Conservation (phyloP, 371 early-diverging fungal species). For the Mortierella polycephala region DNA sequence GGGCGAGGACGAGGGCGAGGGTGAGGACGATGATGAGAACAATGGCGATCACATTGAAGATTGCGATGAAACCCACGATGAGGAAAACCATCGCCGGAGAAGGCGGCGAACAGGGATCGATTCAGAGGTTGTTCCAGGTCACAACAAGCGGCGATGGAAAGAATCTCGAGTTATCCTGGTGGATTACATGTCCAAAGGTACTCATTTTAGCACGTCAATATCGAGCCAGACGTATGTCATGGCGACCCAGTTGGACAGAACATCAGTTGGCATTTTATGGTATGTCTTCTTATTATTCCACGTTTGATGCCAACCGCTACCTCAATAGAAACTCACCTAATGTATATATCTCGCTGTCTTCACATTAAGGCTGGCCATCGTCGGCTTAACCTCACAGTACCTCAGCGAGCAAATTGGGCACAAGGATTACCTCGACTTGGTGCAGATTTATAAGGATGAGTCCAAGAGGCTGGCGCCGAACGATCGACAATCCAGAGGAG, state of each 20-base stretch:
- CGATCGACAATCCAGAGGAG: background rate
- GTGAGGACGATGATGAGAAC: constrained; percentile 8
- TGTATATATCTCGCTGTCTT: background rate
- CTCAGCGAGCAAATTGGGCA: constrained; percentile 72
- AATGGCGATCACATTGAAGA: constrained; percentile 8
- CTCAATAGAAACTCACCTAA: background rate
- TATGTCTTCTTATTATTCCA: constrained; percentile 1
- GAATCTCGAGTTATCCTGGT: constrained; percentile 27
- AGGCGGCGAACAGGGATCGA: constrained; percentile 43
- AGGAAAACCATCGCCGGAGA: constrained; percentile 21
- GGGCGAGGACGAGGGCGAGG: constrained; percentile 15
- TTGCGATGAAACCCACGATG: constrained; percentile 13
- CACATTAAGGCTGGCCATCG: constrained; percentile 70
- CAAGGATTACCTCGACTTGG: constrained; percentile 62
- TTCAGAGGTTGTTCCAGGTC: constrained; percentile 24
- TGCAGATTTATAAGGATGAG: constrained; percentile 69
- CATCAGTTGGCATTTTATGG: constrained; percentile 37
- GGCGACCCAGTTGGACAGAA: constrained; percentile 42
- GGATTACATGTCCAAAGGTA: constrained; percentile 44
- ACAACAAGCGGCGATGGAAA: constrained; percentile 35
- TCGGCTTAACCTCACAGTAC: constrained; percentile 78
- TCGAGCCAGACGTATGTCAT: constrained; percentile 50
- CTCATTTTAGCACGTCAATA: constrained; percentile 33
- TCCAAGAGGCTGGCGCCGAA: constrained; percentile 58
- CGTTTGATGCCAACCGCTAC: no score